Conservation (phyloP, 441 rosid genomes). For the Francoa sonchifolia region DNA sequence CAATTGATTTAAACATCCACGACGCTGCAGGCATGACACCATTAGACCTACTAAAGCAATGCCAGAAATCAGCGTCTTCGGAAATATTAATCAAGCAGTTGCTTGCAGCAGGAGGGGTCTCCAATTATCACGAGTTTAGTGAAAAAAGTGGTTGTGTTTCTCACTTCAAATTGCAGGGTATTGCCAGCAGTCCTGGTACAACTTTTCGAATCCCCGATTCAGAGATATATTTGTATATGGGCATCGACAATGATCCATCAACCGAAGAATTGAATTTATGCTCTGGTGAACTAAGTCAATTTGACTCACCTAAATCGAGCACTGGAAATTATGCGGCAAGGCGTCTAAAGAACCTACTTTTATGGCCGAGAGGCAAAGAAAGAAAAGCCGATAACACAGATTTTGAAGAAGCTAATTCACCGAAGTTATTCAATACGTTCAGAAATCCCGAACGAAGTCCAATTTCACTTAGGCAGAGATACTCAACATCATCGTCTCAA, state of each 20-base stretch:
- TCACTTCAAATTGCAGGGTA: conserved; percentile 45
- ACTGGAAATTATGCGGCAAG: conserved; percentile 36
- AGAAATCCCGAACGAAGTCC: conserved; percentile 20
- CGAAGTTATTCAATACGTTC: conserved; percentile 12
- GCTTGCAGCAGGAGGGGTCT: conserved; percentile 71
- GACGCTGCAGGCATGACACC: conserved; percentile 74
- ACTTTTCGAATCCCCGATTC: conserved; percentile 75
- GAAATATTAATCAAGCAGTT: conserved; percentile 67
- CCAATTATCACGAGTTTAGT: conserved; percentile 22
- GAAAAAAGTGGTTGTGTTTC: conserved; percentile 29
- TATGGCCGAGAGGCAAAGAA: conserved; percentile 46
- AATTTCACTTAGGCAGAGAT: conserved; percentile 59
- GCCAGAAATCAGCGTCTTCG: conserved; percentile 55
- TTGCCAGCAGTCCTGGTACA: conserved; percentile 70
- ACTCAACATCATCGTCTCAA: conserved; percentile 29
- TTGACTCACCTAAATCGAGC: conserved; percentile 16
- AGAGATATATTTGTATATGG: conserved; percentile 66
- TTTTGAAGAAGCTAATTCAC: conserved; percentile 18
- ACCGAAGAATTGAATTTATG: conserved; percentile 40
- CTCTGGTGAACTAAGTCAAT: conserved; percentile 33
- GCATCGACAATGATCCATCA: conserved; percentile 28
- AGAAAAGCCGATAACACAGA: conserved; percentile 21
- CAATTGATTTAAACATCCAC: conserved; percentile 42
- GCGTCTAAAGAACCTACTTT: conserved; percentile 55
- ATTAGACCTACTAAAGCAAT: conserved; percentile 59